Percentiles rank a stretch among this genome's conserved stretches.
Conservation (phyloP, 805 yeast genomes). For the Starmerella powellii region DNA sequence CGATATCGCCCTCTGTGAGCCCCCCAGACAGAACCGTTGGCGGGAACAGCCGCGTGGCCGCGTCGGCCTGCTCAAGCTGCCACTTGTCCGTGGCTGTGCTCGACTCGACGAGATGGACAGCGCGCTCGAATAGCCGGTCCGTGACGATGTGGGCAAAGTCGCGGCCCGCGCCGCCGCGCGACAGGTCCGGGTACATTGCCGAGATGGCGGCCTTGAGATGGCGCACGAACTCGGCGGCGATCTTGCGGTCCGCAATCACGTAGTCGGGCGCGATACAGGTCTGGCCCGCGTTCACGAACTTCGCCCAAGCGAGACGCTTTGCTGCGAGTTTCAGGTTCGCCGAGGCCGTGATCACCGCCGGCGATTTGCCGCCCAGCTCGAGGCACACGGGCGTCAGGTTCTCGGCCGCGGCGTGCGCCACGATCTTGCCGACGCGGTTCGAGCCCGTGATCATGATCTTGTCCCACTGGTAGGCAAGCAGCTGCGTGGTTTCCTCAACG, state of each 20-base stretch:
- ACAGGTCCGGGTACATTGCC: constrained; percentile 37
- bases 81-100: constrained; percentile 24
- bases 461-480: constrained; percentile 59
- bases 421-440: constrained; percentile 57
- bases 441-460: constrained; percentile 82
- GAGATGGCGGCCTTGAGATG: constrained; percentile 33
- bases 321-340: constrained; percentile 35
- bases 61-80: constrained; percentile 27
- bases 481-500: constrained; percentile 44
- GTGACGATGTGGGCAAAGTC: constrained; percentile 54
- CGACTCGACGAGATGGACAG: constrained; percentile 33
- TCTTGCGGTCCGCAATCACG: constrained; percentile 48
- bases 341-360: constrained; percentile 53
- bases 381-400: constrained; percentile 65
- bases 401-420: constrained; percentile 75
- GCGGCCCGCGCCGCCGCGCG: background rate
- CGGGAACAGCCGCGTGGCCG: constrained; percentile 39
- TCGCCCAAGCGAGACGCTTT: constrained; percentile 64
- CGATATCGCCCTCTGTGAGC: constrained; percentile 51
- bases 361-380: constrained; percentile 90
- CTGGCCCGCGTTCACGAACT: constrained; percentile 74
- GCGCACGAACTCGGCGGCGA: constrained; percentile 41
- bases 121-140: constrained; percentile 39
- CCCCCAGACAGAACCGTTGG: constrained; percentile 58
- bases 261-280: constrained; percentile 87